Evolutionary conservation across 768 basidiomycete genomes (phyloP).

Genomic region (Gymnopilus junonius): DNA sequence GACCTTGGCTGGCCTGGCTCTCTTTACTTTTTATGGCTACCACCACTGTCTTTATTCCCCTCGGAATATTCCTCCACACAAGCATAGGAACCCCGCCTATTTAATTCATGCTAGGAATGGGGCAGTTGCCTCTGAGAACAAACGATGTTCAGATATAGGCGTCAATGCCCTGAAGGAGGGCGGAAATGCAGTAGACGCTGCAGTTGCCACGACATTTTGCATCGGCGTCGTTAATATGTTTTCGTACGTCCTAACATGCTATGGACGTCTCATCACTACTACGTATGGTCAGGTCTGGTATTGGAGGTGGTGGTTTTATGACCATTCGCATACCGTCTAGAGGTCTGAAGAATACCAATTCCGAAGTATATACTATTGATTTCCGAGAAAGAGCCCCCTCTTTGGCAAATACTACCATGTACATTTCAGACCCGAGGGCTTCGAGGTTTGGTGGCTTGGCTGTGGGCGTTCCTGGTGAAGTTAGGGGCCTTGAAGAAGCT

Average conservation of each 20-base stretch:
- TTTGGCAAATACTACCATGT: conserved; percentile 80
- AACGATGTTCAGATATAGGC: conserved; percentile 84
- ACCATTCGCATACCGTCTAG: conserved; percentile 74
- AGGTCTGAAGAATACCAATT: conserved; percentile 37
- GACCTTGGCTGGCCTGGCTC: neutral
- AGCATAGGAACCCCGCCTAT: conserved; percentile 44
- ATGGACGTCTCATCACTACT: neutral
- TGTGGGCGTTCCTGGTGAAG: conserved; percentile 91
- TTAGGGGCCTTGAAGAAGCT: conserved; percentile 85
- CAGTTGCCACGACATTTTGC: conserved; percentile 80
- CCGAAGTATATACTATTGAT: conserved; percentile 77
- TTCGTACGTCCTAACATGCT: conserved; percentile 54
- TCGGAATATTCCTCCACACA: neutral
- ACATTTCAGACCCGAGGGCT: conserved; percentile 50
- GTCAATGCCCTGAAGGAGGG: conserved; percentile 76
- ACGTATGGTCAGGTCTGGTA: conserved; percentile 59
- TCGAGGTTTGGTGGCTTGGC: conserved; percentile 80
- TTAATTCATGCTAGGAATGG: conserved; percentile 67
- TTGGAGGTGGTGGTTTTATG: conserved; percentile 91
- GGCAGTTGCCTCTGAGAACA: conserved; percentile 90
- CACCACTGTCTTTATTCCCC: neutral
- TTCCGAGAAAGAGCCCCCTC: conserved; percentile 89
- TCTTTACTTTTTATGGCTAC: neutral
- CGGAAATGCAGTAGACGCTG: conserved; percentile 92
- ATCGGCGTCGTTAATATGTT: conserved; percentile 89